Evolutionary conservation across 2,329 filamentous ascomycete genomes (phyloP).

Genomic region (Cladophialophora yegresii): DNA sequence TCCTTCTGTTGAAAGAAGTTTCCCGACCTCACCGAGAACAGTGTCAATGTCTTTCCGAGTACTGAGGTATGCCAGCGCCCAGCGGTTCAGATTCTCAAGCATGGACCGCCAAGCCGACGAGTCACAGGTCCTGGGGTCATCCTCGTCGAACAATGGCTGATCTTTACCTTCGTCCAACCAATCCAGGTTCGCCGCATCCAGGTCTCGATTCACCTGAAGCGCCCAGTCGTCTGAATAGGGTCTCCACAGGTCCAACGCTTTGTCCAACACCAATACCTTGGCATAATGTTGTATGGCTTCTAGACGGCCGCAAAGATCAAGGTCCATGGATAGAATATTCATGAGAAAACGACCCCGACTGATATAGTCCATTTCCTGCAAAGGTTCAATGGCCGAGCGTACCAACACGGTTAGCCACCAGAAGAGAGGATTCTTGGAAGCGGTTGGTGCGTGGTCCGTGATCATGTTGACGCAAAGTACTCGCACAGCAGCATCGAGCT

Average conservation of each 20-base stretch:
- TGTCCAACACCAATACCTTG: neutral
- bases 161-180: neutral
- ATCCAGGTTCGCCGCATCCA: neutral
- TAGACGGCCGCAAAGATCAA: neutral
- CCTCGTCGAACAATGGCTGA: neutral
- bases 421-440: neutral
- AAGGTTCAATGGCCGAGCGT: neutral
- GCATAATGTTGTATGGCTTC: neutral
- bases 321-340: neutral
- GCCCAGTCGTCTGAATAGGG: neutral
- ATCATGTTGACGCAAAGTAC: neutral
- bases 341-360: constrained; percentile 1
- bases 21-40: neutral
- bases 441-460: neutral
- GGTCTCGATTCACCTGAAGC: neutral
- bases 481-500: neutral
- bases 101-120: neutral
- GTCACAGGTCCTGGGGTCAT: neutral
- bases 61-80: neutral
- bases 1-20: neutral
- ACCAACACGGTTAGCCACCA: neutral
- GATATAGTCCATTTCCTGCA: neutral
- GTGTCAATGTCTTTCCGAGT: neutral
- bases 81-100: neutral
- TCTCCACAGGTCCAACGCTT: neutral